Conservation (phyloP, 148 eudicot genomes). For the Persicaria tinctoria region DNA sequence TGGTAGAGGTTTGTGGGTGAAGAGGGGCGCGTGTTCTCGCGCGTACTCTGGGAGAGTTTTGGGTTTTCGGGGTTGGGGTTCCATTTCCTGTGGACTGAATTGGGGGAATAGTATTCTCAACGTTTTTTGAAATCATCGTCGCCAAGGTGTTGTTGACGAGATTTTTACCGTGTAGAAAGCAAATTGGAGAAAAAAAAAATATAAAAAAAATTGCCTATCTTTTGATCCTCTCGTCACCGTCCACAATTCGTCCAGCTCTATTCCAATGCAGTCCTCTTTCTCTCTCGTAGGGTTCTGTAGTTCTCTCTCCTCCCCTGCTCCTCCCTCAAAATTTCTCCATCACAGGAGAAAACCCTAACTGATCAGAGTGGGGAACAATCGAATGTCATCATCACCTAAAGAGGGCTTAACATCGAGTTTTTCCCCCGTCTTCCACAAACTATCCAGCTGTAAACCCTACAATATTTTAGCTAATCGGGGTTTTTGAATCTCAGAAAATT, state of each 20-base stretch:
- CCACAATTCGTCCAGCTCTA: neutral
- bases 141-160: too few relatives aligned
- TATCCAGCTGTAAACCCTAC: constrained; percentile 1
- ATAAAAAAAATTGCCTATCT: too few relatives aligned
- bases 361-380: neutral
- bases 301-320: neutral
- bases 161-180: too few relatives aligned
- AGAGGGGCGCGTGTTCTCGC: too few relatives aligned
- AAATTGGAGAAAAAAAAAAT: too few relatives aligned
- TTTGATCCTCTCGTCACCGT: neutral
- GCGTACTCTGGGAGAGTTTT: too few relatives aligned
- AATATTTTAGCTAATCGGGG: neutral
- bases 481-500: neutral
- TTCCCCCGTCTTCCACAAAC: neutral
- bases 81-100: too few relatives aligned
- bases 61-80: too few relatives aligned
- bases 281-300: neutral
- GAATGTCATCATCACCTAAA: neutral
- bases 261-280: neutral
- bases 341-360: neutral
- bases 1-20: too few relatives aligned
- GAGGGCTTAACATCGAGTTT: neutral
- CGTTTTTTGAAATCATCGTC: too few relatives aligned
- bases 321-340: neutral
- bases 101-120: too few relatives aligned